Conservation (phyloP, 257 asterid species). For the Rhazya stricta region DNA sequence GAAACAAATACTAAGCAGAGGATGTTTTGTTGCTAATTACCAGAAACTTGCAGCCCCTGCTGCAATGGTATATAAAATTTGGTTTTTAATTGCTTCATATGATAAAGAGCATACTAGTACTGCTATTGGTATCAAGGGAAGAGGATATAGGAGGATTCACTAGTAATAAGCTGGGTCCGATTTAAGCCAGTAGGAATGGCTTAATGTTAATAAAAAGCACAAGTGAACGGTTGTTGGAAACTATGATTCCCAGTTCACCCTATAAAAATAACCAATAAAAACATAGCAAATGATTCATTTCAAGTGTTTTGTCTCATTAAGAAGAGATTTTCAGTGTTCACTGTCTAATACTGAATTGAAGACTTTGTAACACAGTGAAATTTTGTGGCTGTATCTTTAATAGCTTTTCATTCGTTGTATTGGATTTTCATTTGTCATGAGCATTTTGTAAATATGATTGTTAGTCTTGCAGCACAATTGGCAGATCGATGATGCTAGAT, state of each 20-base stretch:
- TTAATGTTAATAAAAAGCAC: background rate
- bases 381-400: background rate
- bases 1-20: background rate
- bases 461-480: conserved; percentile 46
- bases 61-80: background rate
- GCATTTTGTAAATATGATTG: conserved; percentile 6
- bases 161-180: background rate
- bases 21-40: background rate
- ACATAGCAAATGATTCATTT: background rate
- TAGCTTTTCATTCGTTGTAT: background rate
- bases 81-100: background rate
- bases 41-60: background rate
- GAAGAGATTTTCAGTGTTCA: background rate
- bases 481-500: conserved; percentile 73
- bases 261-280: background rate
- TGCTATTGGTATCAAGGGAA: background rate
- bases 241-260: background rate
- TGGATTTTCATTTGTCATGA: background rate
- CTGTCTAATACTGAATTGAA: background rate
- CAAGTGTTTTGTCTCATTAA: background rate
- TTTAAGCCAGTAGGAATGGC: background rate
- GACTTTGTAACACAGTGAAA: background rate
- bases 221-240: background rate
- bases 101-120: background rate
- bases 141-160: background rate